These are phyloP conservation scores for Austroboletus eburneus DNA, from an alignment of 768 basidiomycete species.

Conservation along the genomic window DNA sequence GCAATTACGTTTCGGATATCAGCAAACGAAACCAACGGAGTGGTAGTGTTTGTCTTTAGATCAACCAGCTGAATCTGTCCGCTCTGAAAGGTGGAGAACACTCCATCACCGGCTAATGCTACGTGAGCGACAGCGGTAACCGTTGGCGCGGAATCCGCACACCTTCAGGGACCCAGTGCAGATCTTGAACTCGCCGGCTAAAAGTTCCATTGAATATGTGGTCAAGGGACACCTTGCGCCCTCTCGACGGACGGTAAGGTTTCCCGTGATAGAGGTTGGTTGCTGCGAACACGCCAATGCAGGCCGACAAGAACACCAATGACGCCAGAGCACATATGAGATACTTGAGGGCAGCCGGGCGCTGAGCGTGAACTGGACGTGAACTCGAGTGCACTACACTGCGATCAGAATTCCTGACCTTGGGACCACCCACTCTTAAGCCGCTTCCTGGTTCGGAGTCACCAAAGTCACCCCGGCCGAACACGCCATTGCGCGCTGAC, in stretches of 20 bases:
- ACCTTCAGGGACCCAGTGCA: slow-evolving; percentile 96
- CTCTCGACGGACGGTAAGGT: slow-evolving; percentile 49
- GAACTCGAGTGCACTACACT: slow-evolving; percentile 1
- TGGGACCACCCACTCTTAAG: slow-evolving; percentile 34
- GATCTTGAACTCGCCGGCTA: slow-evolving; percentile 33
- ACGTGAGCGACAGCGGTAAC: slow-evolving; percentile 4
- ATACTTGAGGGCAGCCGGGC: slow-evolving; percentile 51
- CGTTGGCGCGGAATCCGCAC: slow-evolving; percentile 15
- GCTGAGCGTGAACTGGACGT: slow-evolving; percentile 29
- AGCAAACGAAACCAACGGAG: slow-evolving; percentile 48
- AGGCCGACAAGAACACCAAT: slow-evolving; percentile 56
- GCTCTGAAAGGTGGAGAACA: slow-evolving; percentile 64
- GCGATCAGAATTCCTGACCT: slow-evolving; percentile 30
- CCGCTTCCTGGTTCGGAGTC: slow-evolving; percentile 28
- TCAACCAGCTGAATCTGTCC: slow-evolving; percentile 77
- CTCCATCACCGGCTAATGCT: slow-evolving; percentile 83
- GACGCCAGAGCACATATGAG: slow-evolving; percentile 59
- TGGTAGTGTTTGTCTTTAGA: slow-evolving; percentile 69
- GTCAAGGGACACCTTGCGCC: slow-evolving; percentile 75
- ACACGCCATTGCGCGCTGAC: background rate
- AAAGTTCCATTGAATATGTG: slow-evolving; percentile 95
- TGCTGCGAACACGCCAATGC: slow-evolving; percentile 79
- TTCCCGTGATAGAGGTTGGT: slow-evolving; percentile 58
- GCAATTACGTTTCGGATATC: slow-evolving; percentile 63
- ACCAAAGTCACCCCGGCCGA: slow-evolving; percentile 5